Evolutionary conservation across 2,329 filamentous ascomycete species (phyloP), one percentile per base, ranked within the genome.

Genomic region (Colletotrichum neosansevieriae): DNA sequence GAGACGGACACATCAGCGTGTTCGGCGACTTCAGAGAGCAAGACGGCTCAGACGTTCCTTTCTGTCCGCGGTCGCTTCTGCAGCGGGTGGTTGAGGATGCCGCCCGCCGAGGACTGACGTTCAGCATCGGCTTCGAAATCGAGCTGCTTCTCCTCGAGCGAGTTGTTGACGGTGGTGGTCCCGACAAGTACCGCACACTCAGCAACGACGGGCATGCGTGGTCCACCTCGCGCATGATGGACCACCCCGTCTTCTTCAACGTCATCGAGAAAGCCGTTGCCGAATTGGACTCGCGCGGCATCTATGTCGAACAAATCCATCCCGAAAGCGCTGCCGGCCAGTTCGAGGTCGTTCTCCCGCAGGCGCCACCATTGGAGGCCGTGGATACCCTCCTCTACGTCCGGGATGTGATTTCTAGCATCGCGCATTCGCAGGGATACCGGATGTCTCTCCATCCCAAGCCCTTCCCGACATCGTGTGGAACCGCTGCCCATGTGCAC

Each of bases 41-140:
- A 40, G 82, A 88, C 38, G 88, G 88, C 1, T 78, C 81, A 0
- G 75, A 79, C 0, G 80, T 88, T 1, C 69, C 72, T 1, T 70
- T 89, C 0, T 97, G 93, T 73, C 92, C 93, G 1, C 85, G 92
- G 62, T 82, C 88, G 47, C 76, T 90, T 63, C 81, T 97, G 61
- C 80, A 87, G 61, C 81, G 78, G 3, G 81, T 89, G 0, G 75
- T 91, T 1, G 80, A 84, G 0, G 78, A 80, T 6, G 85, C 91
- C 0, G 79, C 84, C 11, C 73, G 78, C 2, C 81, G 87, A 42
- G 82, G 83, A 1, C 81, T 93, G 2, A 78, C 83, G 3, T 88
- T 94, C 54, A 82, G 90, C 0, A 78, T 94, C 15, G 94, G 93
- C 0, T 97, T 96, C 72, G 94, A 97, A 77, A 88, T 97, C 45